Evolutionary conservation across 2,329 filamentous ascomycete genomes (phyloP).

Genomic region (Reticulascus tulasneorum): DNA sequence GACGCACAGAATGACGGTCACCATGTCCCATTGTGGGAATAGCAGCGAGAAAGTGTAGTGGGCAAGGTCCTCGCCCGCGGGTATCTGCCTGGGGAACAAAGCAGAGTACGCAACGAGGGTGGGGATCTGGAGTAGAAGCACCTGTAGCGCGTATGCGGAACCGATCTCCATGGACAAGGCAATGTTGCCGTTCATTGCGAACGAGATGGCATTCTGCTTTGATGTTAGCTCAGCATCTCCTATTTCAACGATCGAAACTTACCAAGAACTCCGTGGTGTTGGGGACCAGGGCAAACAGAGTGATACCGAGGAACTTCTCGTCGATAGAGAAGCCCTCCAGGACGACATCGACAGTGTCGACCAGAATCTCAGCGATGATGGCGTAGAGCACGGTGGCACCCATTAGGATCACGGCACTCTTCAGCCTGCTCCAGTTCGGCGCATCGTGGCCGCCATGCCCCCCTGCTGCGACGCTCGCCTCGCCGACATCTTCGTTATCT

Average conservation of each 20-base stretch:
- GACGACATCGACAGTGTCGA: constrained; percentile 96
- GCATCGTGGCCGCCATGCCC: constrained; percentile 81
- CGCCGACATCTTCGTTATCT: constrained; percentile 42
- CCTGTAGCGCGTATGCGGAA: constrained; percentile 92
- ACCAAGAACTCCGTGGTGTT: constrained; percentile 98
- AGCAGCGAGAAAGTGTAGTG: constrained; percentile 77
- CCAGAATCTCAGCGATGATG: constrained; percentile 94
- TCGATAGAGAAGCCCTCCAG: constrained; percentile 86
- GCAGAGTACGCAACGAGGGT: constrained; percentile 90
- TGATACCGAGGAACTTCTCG: constrained; percentile 96
- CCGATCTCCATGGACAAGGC: constrained; percentile 98
- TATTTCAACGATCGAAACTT: constrained; percentile 31
- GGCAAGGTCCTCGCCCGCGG: constrained; percentile 34
- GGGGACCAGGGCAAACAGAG: constrained; percentile 90
- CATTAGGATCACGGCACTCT: constrained; percentile 86
- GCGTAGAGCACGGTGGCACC: constrained; percentile 89
- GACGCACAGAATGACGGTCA: constrained; percentile 92
- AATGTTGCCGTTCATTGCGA: constrained; percentile 99
- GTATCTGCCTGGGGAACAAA: constrained; percentile 52
- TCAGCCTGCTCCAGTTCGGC: constrained; percentile 93
- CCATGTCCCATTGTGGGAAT: constrained; percentile 99
- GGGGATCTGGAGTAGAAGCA: constrained; percentile 91
- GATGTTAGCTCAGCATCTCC: background rate
- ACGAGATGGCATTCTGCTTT: constrained; percentile 92
- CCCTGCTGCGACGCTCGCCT: constrained; percentile 21